These are phyloP conservation scores for Cyclostephanos tholiformis DNA, from an alignment of 108 stramenopile genomes.

Conservation along the genomic window DNA sequence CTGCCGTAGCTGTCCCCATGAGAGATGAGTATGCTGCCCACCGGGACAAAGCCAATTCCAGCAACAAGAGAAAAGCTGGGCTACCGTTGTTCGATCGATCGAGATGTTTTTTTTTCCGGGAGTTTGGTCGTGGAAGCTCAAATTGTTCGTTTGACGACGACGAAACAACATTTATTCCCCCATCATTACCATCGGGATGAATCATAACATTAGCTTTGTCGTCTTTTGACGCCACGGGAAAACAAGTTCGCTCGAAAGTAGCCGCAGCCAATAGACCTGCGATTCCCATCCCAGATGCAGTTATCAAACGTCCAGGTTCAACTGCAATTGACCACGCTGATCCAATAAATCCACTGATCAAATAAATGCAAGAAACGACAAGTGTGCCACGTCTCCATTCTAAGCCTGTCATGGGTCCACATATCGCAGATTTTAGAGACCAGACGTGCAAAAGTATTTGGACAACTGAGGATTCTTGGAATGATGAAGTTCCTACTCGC, in stretches of 20 bases:
- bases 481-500: conserved; percentile 28
- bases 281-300: conserved; percentile 50
- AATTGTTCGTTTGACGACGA: conserved; percentile 46
- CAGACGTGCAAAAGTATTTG: conserved; percentile 29
- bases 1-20: conserved; percentile 33
- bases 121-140: conserved; percentile 22
- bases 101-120: conserved; percentile 19
- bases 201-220: neutral
- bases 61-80: conserved; percentile 29
- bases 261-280: conserved; percentile 37
- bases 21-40: conserved; percentile 46
- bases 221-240: conserved; percentile 17
- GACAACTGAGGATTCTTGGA: conserved; percentile 39
- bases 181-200: conserved; percentile 16
- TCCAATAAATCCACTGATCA: conserved; percentile 34
- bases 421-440: conserved; percentile 25
- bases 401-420: conserved; percentile 27
- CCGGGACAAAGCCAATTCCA: conserved; percentile 30
- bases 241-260: conserved; percentile 32
- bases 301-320: conserved; percentile 40
- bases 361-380: conserved; percentile 17
- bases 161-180: conserved; percentile 25
- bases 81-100: conserved; percentile 15
- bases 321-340: conserved; percentile 40
- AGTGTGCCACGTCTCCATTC: conserved; percentile 43